Conservation (phyloP, 352 stramenopile species). For the Pythium oligandrum region DNA sequence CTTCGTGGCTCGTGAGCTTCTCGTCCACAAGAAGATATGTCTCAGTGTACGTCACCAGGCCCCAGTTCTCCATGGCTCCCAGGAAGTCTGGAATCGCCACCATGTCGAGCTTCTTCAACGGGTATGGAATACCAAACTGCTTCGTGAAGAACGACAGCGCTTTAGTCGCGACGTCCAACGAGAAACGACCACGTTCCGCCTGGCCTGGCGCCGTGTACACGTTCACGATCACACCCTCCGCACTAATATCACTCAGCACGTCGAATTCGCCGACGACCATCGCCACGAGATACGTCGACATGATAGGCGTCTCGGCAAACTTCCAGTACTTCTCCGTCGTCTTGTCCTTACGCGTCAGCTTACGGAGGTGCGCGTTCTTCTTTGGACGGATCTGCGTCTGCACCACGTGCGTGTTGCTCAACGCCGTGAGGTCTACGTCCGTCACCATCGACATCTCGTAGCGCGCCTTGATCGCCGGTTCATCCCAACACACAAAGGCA, state of each 20-base stretch:
- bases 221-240: constrained; percentile 90
- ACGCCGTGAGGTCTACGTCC: constrained; percentile 85
- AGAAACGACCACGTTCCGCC: constrained; percentile 86
- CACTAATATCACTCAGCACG: constrained; percentile 85
- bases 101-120: constrained; percentile 99
- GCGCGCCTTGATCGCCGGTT: constrained; percentile 94
- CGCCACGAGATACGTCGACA: constrained; percentile 97
- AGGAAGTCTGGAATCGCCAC: constrained; percentile 93
- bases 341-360: constrained; percentile 34
- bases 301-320: constrained; percentile 93
- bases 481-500: constrained; percentile 98
- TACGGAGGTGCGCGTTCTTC: constrained; percentile 51
- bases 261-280: constrained; percentile 97
- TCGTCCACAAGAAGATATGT: constrained; percentile 85
- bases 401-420: constrained; percentile 96
- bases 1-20: constrained; percentile 49
- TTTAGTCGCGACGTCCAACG: constrained; percentile 68
- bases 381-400: constrained; percentile 59
- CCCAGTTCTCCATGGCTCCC: constrained; percentile 96
- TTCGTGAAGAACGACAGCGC: constrained; percentile 70
- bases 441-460: constrained; percentile 94
- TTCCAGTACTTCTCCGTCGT: constrained; percentile 66
- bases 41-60: constrained; percentile 95
- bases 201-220: constrained; percentile 95
- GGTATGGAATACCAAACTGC: constrained; percentile 87